A percentile compares a stretch with the other conserved stretches of the same genome.
phyloP scores from a whole-genome alignment of 2,329 filamentous ascomycete genomes.

The Curvularia sp. region DNA sequence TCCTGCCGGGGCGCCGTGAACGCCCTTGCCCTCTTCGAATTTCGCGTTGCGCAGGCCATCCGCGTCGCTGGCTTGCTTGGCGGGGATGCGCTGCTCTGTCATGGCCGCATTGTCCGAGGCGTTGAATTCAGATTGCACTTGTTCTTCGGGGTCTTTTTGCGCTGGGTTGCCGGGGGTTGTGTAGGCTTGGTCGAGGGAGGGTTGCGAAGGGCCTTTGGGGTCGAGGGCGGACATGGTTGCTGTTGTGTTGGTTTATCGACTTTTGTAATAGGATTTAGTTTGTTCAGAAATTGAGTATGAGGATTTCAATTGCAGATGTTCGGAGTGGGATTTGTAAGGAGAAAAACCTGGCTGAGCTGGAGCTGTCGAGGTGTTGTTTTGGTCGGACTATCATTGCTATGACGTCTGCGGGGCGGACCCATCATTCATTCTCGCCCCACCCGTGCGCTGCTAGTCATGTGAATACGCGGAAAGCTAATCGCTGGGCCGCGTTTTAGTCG shows the following conservation, averaged over 20 bases:
- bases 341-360: conserved; percentile 9
- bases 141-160: conserved; percentile 52
- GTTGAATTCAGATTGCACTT: conserved; percentile 42
- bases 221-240: conserved; percentile 49
- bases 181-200: conserved; percentile 55
- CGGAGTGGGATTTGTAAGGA: conserved; percentile 4
- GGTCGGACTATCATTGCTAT: conserved; percentile 23
- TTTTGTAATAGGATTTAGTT: conserved; percentile 1
- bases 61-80: conserved; percentile 46
- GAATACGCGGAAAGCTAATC: conserved; percentile 19
- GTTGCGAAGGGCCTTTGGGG: conserved; percentile 54
- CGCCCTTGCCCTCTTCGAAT: conserved; percentile 41
- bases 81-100: conserved; percentile 50
- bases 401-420: conserved; percentile 42
- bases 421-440: conserved; percentile 34
- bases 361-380: conserved; percentile 8
- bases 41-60: conserved; percentile 50
- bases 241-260: conserved; percentile 14
- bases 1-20: conserved; percentile 54
- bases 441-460: conserved; percentile 17
- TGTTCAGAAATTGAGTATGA: background rate
- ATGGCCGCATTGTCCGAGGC: conserved; percentile 39
- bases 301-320: background rate
- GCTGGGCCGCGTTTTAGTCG: conserved; percentile 16
- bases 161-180: conserved; percentile 56